A percentile compares a stretch with the other conserved stretches of the same genome.
phyloP scores from a whole-genome alignment of 176 grass and related monocot species.

The Avena atlantica region DNA sequence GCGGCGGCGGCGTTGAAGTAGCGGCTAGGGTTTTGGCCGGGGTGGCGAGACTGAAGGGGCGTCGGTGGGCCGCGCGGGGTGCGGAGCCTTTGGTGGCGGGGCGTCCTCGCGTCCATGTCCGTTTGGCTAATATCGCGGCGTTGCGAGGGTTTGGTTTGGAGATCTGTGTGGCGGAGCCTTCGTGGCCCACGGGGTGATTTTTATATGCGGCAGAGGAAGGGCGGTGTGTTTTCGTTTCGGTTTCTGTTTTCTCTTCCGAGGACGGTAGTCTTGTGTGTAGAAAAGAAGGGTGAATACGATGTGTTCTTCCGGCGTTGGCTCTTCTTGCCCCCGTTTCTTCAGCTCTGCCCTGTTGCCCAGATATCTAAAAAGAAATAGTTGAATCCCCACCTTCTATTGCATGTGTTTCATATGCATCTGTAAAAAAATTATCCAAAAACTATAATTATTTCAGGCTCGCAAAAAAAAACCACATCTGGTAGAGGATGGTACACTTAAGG shows the following conservation, averaged over 20 bases:
- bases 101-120: conserved; percentile 31
- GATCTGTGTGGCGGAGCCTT: conserved; percentile 27
- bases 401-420: not conserved
- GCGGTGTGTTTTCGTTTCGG: not conserved
- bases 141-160: conserved; percentile 19
- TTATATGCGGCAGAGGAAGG: not conserved
- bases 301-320: not conserved
- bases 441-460: not conserved
- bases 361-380: not conserved
- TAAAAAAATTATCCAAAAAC: not conserved
- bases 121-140: not conserved
- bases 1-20: not conserved
- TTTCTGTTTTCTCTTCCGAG: not conserved
- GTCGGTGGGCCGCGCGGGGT: conserved; percentile 31
- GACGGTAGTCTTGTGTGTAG: not conserved
- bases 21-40: conserved; percentile 43
- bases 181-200: not conserved
- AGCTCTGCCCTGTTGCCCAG: not conserved
- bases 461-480: not conserved
- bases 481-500: not conserved
- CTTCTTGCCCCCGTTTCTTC: not conserved
- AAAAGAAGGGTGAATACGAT: not conserved
- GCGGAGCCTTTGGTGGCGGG: conserved; percentile 44
- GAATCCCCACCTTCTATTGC: too few relatives aligned
- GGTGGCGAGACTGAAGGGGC: not conserved